Conservation (phyloP, 108 stramenopile genomes). For the Asterionellopsis glacialis region DNA sequence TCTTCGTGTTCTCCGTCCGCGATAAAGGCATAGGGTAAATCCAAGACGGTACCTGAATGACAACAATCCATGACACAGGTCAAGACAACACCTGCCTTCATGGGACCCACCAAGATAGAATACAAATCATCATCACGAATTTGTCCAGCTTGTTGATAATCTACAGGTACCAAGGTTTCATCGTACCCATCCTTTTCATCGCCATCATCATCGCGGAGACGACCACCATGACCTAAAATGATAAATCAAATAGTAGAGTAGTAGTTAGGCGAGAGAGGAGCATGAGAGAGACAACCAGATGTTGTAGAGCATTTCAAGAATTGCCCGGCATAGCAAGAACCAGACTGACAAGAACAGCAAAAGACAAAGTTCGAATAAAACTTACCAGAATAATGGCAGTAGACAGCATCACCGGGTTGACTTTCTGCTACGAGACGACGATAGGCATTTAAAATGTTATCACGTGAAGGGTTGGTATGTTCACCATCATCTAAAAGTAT, state of each 20-base stretch:
- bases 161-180: slow-evolving; percentile 82
- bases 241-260: no score
- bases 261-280: no score
- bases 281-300: no score
- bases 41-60: slow-evolving; percentile 86
- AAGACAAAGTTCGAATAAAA: background rate
- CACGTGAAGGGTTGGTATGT: slow-evolving; percentile 45
- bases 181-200: slow-evolving; percentile 76
- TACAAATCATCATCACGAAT: slow-evolving; percentile 74
- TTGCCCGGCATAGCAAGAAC: no score
- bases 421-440: slow-evolving; percentile 37
- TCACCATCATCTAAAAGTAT: slow-evolving; percentile 83
- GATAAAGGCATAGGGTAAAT: slow-evolving; percentile 65
- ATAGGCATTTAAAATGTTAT: slow-evolving; percentile 76
- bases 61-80: slow-evolving; percentile 72
- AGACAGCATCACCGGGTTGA: slow-evolving; percentile 61
- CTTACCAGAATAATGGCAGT: slow-evolving; percentile 57
- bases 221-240: slow-evolving; percentile 74
- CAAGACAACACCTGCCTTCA: slow-evolving; percentile 67
- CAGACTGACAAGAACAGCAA: no score
- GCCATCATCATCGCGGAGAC: slow-evolving; percentile 49
- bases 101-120: slow-evolving; percentile 52
- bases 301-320: no score
- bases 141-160: slow-evolving; percentile 63
- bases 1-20: slow-evolving; percentile 53